Conservation (phyloP, 2,329 filamentous ascomycete species). For the Aspergillus sp. region DNA sequence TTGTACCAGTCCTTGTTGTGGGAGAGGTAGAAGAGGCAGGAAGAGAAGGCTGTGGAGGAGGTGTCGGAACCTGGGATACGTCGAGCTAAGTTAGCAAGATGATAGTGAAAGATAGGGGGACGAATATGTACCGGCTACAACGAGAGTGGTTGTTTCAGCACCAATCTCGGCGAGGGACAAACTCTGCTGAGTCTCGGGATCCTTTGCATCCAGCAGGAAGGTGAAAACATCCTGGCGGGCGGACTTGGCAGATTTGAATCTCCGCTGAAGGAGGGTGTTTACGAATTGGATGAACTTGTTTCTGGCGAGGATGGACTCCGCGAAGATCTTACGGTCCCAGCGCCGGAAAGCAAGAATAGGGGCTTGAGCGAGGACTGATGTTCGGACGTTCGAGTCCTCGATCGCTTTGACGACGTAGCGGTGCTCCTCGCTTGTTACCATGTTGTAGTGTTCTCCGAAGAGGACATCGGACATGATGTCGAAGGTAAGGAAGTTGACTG, state of each 20-base stretch:
- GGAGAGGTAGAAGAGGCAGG: slow-evolving; percentile 44
- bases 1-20: slow-evolving; percentile 33
- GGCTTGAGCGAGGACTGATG: slow-evolving; percentile 15
- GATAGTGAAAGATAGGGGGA: background rate
- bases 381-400: slow-evolving; percentile 22
- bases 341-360: slow-evolving; percentile 7
- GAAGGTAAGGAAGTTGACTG: slow-evolving; percentile 45
- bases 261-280: slow-evolving; percentile 25
- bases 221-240: slow-evolving; percentile 52
- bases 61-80: slow-evolving; percentile 39
- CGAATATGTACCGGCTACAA: slow-evolving; percentile 45
- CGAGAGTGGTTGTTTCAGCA: slow-evolving; percentile 52
- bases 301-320: slow-evolving; percentile 42
- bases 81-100: background rate
- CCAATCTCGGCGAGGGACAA: slow-evolving; percentile 47
- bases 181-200: slow-evolving; percentile 42
- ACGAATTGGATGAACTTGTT: slow-evolving; percentile 38
- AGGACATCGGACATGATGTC: slow-evolving; percentile 52
- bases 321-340: slow-evolving; percentile 18
- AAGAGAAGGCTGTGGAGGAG: slow-evolving; percentile 40
- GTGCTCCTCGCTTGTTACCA: slow-evolving; percentile 12
- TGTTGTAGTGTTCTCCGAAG: slow-evolving; percentile 18
- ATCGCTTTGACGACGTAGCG: slow-evolving; percentile 17
- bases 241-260: slow-evolving; percentile 20
- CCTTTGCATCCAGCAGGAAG: slow-evolving; percentile 50